phyloP scores from a whole-genome alignment of 2,329 filamentous ascomycete species.

The Aspergillus quadrilineatus region DNA sequence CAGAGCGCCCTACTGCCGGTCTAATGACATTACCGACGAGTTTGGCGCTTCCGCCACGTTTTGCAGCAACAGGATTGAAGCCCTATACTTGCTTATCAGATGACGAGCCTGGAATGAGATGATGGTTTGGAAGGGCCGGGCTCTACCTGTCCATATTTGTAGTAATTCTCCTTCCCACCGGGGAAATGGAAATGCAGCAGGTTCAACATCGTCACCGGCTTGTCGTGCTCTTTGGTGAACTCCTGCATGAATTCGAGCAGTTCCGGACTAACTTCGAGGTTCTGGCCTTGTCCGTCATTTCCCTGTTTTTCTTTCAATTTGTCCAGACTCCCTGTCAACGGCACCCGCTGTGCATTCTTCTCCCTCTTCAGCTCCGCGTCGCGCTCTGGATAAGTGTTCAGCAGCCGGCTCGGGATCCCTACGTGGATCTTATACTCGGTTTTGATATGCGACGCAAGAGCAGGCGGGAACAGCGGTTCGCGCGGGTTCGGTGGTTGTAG shows the following conservation, averaged over 20 bases:
- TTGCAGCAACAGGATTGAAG: conserved; percentile 48
- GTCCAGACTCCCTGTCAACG: conserved; percentile 31
- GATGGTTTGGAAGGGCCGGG: too few relatives aligned
- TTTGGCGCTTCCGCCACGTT: conserved; percentile 60
- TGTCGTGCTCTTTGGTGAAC: conserved; percentile 33
- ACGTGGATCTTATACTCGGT: conserved; percentile 34
- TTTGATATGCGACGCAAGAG: conserved; percentile 20
- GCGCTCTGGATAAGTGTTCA: conserved; percentile 28
- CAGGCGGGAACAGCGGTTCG: conserved; percentile 22
- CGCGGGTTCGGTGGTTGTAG: conserved; percentile 16
- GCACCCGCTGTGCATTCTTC: conserved; percentile 12
- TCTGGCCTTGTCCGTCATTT: conserved; percentile 41
- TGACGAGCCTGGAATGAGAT: too few relatives aligned
- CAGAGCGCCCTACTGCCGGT: conserved; percentile 9
- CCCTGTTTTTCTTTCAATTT: conserved; percentile 17
- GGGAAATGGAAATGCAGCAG: conserved; percentile 56
- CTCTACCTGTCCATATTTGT: conserved; percentile 53
- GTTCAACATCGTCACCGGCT: conserved; percentile 63
- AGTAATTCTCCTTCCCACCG: conserved; percentile 54
- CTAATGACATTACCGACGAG: conserved; percentile 59
- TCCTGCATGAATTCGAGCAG: conserved; percentile 52
- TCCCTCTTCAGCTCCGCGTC: conserved; percentile 23
- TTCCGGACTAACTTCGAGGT: conserved; percentile 55
- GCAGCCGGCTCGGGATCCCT: conserved; percentile 39
- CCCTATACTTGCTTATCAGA: not conserved